These are phyloP conservation scores for Aspergillus sclerotialis DNA, from an alignment of 2,329 filamentous ascomycete species.

Conservation along the genomic window DNA sequence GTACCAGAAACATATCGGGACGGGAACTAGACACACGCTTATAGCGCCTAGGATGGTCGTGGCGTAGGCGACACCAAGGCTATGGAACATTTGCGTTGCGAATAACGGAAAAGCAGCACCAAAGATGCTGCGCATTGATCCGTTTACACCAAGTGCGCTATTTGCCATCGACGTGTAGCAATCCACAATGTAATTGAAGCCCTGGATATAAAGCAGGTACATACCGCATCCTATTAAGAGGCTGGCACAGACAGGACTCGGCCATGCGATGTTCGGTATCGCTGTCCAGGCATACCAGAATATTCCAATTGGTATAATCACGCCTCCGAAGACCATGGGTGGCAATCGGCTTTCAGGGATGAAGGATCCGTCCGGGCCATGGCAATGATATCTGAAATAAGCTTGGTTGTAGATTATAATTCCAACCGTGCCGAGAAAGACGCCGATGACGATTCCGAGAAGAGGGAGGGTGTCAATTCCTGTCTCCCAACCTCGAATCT, in stretches of 20 bases:
- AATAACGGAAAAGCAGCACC: constrained; percentile 29
- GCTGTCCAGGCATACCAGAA: constrained; percentile 28
- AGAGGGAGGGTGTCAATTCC: constrained; percentile 24
- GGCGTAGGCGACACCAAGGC: constrained; percentile 28
- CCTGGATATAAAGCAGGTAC: constrained; percentile 21
- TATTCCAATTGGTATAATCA: constrained; percentile 24
- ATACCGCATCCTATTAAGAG: constrained; percentile 21
- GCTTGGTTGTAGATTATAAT: constrained; percentile 17
- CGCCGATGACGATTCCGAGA: constrained; percentile 20
- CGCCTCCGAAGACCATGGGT: constrained; percentile 19
- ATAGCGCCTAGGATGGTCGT: constrained; percentile 27
- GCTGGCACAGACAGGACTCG: constrained; percentile 14
- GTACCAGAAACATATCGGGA: too few species aligned
- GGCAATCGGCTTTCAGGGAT: constrained; percentile 23
- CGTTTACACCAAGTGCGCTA: background rate
- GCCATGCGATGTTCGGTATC: constrained; percentile 19
- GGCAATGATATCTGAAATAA: constrained; percentile 18
- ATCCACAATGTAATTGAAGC: constrained; percentile 29
- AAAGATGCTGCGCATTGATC: constrained; percentile 6
- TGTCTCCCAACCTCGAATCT: constrained; percentile 18
- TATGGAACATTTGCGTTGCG: constrained; percentile 25
- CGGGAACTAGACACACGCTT: constrained; percentile 6
- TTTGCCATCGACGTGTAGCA: constrained; percentile 30
- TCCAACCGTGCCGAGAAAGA: constrained; percentile 10
- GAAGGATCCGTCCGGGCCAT: constrained; percentile 12